Base-by-base conservation (phyloP, 1,139 yeast genomes). In the Candida glucosophila region DNA sequence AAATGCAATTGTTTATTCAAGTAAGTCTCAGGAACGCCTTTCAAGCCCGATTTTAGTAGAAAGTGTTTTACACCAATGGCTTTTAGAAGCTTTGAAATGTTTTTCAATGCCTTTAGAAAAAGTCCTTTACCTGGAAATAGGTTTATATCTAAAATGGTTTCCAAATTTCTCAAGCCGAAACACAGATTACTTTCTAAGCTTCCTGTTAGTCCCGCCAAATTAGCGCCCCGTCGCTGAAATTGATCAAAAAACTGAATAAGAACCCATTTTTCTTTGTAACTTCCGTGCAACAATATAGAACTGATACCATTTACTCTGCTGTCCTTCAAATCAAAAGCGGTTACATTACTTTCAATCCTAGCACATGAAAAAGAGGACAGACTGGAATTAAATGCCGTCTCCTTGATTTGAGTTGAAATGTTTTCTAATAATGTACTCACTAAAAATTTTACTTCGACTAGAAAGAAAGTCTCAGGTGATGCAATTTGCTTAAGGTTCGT, bases 211-310 rank as follows among this genome's bases (percentile, higher is more conserved):
- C n/a, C n/a, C n/a, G n/a, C n/a, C n/a, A n/a, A n/a, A n/a, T n/a
- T n/a, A n/a, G n/a, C n/a, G n/a, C n/a, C n/a, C n/a, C 22, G 22
- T 12, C 25, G 26, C 14, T 31, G 32, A 10, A 46, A 36, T 6
- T 27, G 22, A 14, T 47, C 44, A 23, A 48, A 38, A 26, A 53
- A 43, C 8, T 43, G 32, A 50, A 53, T 39, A 22, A 48, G 32
- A 12, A 33, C 37, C 12, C 51, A 40, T 30, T 52, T 56, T 28
- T 57, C 62, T 25, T 54, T 55, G 29, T 59, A 58, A 1, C 60
- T 37, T 1, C 66, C 66, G 27, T 47, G 32, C 7, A 37, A 24
- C 3, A 58, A 28, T 1, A 57, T 41, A 1, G 56, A 41, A 19
- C 60, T 44, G 12, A 57, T 28, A 2, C 47, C 44, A 8, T 8